Evolutionary conservation across 129 eudicot species (phyloP).

Genomic region (Ambrosia artemisiifolia): DNA sequence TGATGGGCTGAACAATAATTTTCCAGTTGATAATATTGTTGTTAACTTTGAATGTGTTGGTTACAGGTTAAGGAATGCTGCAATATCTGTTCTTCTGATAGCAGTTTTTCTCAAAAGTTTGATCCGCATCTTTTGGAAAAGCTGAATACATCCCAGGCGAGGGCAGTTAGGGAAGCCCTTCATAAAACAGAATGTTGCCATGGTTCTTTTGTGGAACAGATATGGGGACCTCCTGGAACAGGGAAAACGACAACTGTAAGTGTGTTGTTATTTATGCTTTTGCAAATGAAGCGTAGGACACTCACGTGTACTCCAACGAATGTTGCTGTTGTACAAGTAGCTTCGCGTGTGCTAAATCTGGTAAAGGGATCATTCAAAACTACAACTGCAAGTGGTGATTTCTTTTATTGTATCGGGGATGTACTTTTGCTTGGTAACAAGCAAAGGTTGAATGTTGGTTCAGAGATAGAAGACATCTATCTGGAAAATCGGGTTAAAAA

Average conservation of each 20-base stretch:
- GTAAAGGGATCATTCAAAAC: conserved; percentile 15
- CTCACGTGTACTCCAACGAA: conserved; percentile 62
- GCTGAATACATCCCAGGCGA: conserved; percentile 48
- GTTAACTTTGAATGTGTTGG: background rate
- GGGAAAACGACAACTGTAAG: conserved; percentile 58
- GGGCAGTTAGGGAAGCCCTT: conserved; percentile 38
- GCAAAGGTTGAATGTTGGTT: conserved; percentile 44
- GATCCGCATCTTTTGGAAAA: conserved; percentile 21
- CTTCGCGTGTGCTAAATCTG: conserved; percentile 40
- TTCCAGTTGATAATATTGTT: background rate
- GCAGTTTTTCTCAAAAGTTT: conserved; percentile 4
- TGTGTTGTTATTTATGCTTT: conserved; percentile 35
- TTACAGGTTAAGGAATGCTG: conserved; percentile 45
- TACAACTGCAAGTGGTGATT: conserved; percentile 18
- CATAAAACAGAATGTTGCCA: conserved; percentile 40
- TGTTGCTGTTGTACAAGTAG: conserved; percentile 48
- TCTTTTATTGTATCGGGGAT: conserved; percentile 39
- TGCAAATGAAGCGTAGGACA: conserved; percentile 46
- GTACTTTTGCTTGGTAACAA: conserved; percentile 59
- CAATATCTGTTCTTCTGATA: conserved; percentile 18
- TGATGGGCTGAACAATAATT: no score
- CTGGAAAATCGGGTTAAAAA: conserved; percentile 49
- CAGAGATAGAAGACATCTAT: conserved; percentile 42
- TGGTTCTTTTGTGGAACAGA: conserved; percentile 49
- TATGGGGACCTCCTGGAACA: conserved; percentile 84